phyloP scores from a whole-genome alignment of 208 protist genomes.

The Trypanosoma vivax region DNA sequence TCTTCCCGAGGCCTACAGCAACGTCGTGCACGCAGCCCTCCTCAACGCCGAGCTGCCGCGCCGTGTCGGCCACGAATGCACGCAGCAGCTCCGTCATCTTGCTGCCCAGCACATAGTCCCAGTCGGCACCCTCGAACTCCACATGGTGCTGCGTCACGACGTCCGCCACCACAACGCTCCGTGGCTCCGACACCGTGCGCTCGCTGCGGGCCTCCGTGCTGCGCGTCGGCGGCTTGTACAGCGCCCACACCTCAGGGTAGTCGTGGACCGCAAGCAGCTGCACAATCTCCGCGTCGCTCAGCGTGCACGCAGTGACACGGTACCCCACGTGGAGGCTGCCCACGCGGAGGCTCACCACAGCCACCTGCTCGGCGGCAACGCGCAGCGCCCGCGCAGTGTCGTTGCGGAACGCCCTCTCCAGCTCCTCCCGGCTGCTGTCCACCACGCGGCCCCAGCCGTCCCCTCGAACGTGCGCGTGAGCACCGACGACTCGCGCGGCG shows the following conservation, averaged over 20 bases:
- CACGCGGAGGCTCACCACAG: neutral
- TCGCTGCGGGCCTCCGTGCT: no score
- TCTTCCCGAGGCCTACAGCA: slow-evolving; percentile 17
- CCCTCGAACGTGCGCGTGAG: neutral
- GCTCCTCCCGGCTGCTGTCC: neutral
- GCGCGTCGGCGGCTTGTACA: slow-evolving; percentile 1
- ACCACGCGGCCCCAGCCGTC: slow-evolving; percentile 1
- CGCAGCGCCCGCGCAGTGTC: neutral
- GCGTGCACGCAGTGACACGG: neutral
- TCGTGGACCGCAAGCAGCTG: neutral
- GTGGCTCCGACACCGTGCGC: no score
- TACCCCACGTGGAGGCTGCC: neutral
- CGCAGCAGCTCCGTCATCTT: slow-evolving; percentile 21
- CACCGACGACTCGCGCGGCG: neutral
- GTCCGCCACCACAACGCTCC: slow-evolving; percentile 17
- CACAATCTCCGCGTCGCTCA: neutral
- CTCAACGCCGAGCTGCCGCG: slow-evolving; percentile 26
- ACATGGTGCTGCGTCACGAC: slow-evolving; percentile 30
- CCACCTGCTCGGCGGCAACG: neutral
- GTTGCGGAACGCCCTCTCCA: slow-evolving; percentile 1
- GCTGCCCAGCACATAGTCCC: slow-evolving; percentile 36
- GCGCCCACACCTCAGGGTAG: slow-evolving; percentile 1
- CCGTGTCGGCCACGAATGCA: slow-evolving; percentile 27
- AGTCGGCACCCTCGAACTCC: slow-evolving; percentile 56
- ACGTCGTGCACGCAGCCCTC: slow-evolving; percentile 21